A percentile compares a stretch with the other conserved stretches of the same genome.
Evolutionary conservation across 1,139 yeast genomes (phyloP).

Genomic region (Pichia kudriavzevii): DNA sequence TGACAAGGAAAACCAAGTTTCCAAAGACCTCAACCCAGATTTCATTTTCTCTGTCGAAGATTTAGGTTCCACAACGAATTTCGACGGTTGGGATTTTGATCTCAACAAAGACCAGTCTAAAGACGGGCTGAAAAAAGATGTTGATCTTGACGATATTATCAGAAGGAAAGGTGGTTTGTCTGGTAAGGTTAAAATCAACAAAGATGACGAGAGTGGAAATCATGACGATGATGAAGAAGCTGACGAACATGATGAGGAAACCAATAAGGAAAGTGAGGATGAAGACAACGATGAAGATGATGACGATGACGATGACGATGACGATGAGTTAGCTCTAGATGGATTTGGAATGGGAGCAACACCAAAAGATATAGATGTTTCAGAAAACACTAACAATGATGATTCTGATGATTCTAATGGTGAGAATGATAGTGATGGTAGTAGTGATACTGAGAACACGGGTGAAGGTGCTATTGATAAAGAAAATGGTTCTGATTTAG

Average conservation of each 20-base stretch:
- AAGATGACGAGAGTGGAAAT: conserved; percentile 24
- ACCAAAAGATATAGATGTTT: conserved; percentile 22
- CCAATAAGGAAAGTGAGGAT: conserved; percentile 17
- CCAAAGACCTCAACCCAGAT: conserved; percentile 52
- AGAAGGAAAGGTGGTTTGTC: conserved; percentile 68
- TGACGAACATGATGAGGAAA: conserved; percentile 27
- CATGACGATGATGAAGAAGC: conserved; percentile 31
- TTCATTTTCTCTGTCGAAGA: conserved; percentile 63
- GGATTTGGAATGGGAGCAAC: conserved; percentile 66
- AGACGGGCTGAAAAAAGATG: conserved; percentile 42
- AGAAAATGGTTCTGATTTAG: conserved; percentile 43
- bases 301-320: conserved; percentile 32
- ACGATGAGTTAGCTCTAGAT: conserved; percentile 57
- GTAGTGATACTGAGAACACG: too few species aligned
- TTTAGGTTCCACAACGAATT: conserved; percentile 43
- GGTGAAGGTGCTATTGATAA: conserved; percentile 41
- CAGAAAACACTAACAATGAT: conserved; percentile 27
- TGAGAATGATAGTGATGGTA: conserved; percentile 29
- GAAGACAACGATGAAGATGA: conserved; percentile 25
- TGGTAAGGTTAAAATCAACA: conserved; percentile 39
- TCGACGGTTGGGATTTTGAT: conserved; percentile 81
- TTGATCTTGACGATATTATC: conserved; percentile 81
- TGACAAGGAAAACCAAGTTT: conserved; percentile 27
- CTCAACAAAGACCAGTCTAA: conserved; percentile 30
- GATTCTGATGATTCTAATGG: conserved; percentile 29